A percentile compares a stretch with the other conserved stretches of the same genome.
Conservation (phyloP, 2,329 filamentous ascomycete genomes). For the Cercospora sesami region DNA sequence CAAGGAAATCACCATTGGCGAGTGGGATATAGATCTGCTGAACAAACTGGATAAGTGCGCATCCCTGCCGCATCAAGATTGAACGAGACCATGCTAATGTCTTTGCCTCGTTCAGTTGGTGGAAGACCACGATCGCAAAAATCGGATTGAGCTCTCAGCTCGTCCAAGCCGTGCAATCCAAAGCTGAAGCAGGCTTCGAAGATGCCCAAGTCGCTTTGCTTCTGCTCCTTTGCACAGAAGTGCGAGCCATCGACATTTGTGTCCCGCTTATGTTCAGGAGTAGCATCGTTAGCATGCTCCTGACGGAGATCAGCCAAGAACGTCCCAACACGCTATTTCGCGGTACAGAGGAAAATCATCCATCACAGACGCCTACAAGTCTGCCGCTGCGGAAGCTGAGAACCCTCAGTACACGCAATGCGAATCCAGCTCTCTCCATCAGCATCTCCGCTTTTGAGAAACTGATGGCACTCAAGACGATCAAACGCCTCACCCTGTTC, state of each 20-base stretch:
- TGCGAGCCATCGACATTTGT: neutral
- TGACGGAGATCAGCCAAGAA: neutral
- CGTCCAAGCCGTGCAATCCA: neutral
- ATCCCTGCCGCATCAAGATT: too few species aligned
- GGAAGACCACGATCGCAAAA: too few species aligned
- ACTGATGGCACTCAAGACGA: neutral
- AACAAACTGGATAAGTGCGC: too few species aligned
- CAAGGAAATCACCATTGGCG: neutral
- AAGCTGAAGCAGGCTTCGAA: neutral
- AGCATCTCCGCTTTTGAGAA: neutral
- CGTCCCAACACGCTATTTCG: neutral
- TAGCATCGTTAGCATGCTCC: neutral
- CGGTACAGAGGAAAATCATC: neutral
- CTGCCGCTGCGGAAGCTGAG: neutral
- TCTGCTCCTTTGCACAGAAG: neutral
- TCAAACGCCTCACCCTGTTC: neutral
- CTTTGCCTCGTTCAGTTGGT: neutral
- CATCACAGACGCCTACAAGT: neutral
- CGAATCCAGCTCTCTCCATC: neutral
- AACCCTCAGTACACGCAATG: neutral
- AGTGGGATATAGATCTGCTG: neutral
- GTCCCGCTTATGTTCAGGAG: neutral
- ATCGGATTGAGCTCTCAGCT: neutral
- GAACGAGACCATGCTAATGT: too few species aligned
- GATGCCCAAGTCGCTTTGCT: neutral